Percentiles rank a stretch among this genome's conserved stretches.
phyloP scores from a whole-genome alignment of 108 stramenopile genomes.

The Nitzschia sp. region DNA sequence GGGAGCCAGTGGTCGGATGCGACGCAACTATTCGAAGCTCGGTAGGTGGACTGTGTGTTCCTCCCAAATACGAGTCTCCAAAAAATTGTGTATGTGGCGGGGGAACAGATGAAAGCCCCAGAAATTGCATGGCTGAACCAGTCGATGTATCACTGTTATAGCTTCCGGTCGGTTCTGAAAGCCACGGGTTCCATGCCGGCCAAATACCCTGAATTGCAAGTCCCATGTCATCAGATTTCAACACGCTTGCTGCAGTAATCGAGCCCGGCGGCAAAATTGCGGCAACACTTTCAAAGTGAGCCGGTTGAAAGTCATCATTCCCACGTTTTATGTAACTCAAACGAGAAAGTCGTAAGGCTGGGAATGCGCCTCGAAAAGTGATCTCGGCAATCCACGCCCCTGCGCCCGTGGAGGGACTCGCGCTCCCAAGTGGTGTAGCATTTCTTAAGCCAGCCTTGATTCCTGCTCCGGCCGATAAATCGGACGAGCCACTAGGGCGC shows the following conservation, averaged over 20 bases:
- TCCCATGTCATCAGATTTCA: conserved; percentile 43
- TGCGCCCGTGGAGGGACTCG: conserved; percentile 47
- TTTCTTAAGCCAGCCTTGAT: conserved; percentile 26
- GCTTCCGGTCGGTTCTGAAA: conserved; percentile 28
- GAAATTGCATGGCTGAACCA: conserved; percentile 63
- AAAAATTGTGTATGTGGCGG: conserved; percentile 34
- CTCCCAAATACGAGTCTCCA: conserved; percentile 55
- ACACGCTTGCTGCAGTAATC: conserved; percentile 45
- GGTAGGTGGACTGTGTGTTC: conserved; percentile 76
- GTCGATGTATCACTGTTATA: conserved; percentile 37
- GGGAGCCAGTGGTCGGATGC: conserved; percentile 46
- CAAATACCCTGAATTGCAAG: conserved; percentile 73
- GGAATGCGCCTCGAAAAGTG: conserved; percentile 73
- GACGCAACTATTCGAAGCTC: conserved; percentile 71
- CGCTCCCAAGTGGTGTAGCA: conserved; percentile 21
- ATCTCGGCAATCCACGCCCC: conserved; percentile 90
- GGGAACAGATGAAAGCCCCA: conserved; percentile 49
- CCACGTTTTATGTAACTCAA: conserved; percentile 81
- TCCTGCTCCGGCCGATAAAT: conserved; percentile 6
- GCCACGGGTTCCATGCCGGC: conserved; percentile 85
- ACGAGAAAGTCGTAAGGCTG: conserved; percentile 80
- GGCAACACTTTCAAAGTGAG: conserved; percentile 88
- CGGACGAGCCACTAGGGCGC: conserved; percentile 17
- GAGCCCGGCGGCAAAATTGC: conserved; percentile 76
- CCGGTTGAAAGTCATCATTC: conserved; percentile 67